A percentile compares a stretch with the other conserved stretches of the same genome.
Conservation (phyloP, 1,284 basidiomycete genomes). For the Puccinia brachypodii region DNA sequence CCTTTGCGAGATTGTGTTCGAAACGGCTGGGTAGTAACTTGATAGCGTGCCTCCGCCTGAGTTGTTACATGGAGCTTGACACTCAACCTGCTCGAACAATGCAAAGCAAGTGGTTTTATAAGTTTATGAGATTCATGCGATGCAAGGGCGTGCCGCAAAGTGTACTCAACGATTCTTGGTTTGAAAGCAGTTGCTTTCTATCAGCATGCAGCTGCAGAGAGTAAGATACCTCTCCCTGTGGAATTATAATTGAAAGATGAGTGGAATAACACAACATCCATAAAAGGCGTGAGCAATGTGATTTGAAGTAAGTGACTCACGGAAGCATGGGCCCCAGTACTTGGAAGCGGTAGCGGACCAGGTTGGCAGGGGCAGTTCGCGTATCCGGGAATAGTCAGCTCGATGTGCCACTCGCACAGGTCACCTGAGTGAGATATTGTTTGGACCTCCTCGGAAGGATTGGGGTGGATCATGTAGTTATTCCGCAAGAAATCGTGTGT, state of each 20-base stretch:
- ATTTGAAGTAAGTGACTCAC: neutral
- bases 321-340: slow-evolving; percentile 1
- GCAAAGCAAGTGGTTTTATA: neutral
- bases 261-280: neutral
- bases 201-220: slow-evolving; percentile 27
- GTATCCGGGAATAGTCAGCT: slow-evolving; percentile 24
- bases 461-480: slow-evolving; percentile 12
- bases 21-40: slow-evolving; percentile 21
- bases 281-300: neutral
- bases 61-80: slow-evolving; percentile 20
- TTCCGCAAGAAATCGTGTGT: slow-evolving; percentile 36
- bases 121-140: neutral
- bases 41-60: slow-evolving; percentile 25
- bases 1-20: slow-evolving; percentile 9
- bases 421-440: neutral
- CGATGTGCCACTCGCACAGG: slow-evolving; percentile 27
- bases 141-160: neutral
- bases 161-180: slow-evolving; percentile 25
- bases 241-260: neutral
- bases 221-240: slow-evolving; percentile 19
- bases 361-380: slow-evolving; percentile 32
- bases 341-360: slow-evolving; percentile 30
- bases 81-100: neutral
- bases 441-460: neutral
- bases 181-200: slow-evolving; percentile 10